phyloP scores from a whole-genome alignment of 129 eudicot genomes.

The Oenanthe sinensis region DNA sequence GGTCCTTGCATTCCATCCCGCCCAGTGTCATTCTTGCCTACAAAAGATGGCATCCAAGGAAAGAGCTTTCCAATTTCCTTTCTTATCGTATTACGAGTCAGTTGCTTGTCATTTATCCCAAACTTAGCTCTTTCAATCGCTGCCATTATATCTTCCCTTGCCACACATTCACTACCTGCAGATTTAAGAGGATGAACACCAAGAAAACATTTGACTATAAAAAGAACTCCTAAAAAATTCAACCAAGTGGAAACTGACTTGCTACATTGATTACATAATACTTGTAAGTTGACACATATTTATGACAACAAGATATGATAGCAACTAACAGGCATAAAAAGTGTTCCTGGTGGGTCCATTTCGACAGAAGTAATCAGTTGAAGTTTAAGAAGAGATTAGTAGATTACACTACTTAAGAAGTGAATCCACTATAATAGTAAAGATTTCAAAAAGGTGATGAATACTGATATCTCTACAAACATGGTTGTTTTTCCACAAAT shows the following conservation, averaged over 20 bases:
- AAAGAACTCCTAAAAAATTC: neutral
- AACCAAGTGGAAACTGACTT: neutral
- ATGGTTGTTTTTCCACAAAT: neutral
- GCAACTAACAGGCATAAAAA: neutral
- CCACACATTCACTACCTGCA: conserved; percentile 72
- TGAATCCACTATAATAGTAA: neutral
- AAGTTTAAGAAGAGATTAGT: neutral
- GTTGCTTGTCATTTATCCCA: conserved; percentile 76
- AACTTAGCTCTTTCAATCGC: conserved; percentile 97
- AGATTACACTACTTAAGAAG: neutral
- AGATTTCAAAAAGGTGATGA: neutral
- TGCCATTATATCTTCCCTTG: conserved; percentile 97
- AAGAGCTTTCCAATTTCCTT: conserved; percentile 78
- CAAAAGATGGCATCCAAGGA: conserved; percentile 89
- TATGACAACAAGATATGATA: neutral
- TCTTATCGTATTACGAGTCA: conserved; percentile 36
- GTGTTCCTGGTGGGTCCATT: neutral
- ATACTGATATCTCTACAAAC: neutral
- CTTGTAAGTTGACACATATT: neutral
- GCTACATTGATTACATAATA: neutral
- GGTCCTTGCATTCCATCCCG: conserved; percentile 39
- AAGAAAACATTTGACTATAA: neutral
- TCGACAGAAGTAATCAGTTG: neutral
- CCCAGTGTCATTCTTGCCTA: conserved; percentile 34
- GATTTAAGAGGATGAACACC: conserved; percentile 3